A percentile compares a stretch with the other conserved stretches of the same genome.
These are phyloP conservation scores for Hymenotorrendiella dingleyae DNA, from an alignment of 2,329 filamentous ascomycete genomes.

Conservation along the genomic window DNA sequence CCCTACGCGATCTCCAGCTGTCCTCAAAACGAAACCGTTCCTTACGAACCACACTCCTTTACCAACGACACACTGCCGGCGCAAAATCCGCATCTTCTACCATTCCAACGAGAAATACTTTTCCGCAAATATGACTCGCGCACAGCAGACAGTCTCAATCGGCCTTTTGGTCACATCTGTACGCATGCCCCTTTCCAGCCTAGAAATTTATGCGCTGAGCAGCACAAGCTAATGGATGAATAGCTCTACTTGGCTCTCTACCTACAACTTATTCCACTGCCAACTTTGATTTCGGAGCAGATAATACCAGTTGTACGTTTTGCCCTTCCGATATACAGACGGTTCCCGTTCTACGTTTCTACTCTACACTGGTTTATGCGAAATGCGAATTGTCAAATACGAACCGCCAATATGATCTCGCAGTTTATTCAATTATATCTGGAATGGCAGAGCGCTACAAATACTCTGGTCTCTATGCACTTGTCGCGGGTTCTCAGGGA, in stretches of 20 bases:
- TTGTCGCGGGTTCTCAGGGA: too few species aligned
- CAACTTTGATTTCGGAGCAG: conserved; percentile 70
- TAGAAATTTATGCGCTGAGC: conserved; percentile 5
- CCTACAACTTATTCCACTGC: conserved; percentile 76
- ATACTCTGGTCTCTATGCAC: too few species aligned
- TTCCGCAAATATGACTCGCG: conserved; percentile 73
- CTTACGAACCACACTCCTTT: conserved; percentile 29
- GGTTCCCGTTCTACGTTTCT: too few species aligned
- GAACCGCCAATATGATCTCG: too few species aligned
- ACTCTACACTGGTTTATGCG: too few species aligned
- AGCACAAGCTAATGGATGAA: conserved; percentile 13
- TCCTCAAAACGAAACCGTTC: conserved; percentile 20
- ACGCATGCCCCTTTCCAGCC: conserved; percentile 28
- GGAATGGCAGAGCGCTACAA: too few species aligned
- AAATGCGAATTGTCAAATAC: too few species aligned
- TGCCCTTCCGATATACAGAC: background rate
- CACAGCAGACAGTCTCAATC: conserved; percentile 85
- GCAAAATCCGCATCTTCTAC: background rate
- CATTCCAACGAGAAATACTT: background rate
- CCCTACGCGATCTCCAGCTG: conserved; percentile 15
- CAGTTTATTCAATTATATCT: too few species aligned
- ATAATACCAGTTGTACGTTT: conserved; percentile 80
- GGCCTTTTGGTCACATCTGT: conserved; percentile 84
- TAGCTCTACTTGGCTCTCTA: conserved; percentile 87
- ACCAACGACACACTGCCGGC: conserved; percentile 4